Percentiles rank a stretch among this genome's conserved stretches.
These are phyloP conservation scores for Naematelia aurantialba DNA, from an alignment of 768 basidiomycete species.

Conservation along the genomic window DNA sequence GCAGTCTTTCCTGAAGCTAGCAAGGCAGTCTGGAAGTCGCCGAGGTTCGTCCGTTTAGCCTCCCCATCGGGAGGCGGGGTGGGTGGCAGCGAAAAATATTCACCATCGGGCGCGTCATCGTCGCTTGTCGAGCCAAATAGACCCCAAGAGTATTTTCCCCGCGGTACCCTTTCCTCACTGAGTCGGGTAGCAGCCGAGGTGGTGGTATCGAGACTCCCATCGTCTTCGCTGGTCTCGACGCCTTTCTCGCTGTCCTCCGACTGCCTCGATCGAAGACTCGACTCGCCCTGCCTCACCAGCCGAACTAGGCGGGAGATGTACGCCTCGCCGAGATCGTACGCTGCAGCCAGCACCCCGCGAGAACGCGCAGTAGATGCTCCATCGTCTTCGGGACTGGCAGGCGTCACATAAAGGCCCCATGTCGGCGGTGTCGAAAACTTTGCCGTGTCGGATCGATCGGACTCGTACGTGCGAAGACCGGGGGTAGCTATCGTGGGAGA, in stretches of 20 bases:
- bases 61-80: conserved; percentile 22
- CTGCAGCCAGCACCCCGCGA: conserved; percentile 15
- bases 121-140: conserved; percentile 9
- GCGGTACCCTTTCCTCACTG: conserved; percentile 2
- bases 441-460: conserved; percentile 5
- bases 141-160: conserved; percentile 30
- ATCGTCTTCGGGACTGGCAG: conserved; percentile 11
- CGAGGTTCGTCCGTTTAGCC: background rate
- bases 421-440: conserved; percentile 4
- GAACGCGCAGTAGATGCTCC: background rate
- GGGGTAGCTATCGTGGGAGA: conserved; percentile 3
- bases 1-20: conserved; percentile 1
- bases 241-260: conserved; percentile 30
- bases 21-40: conserved; percentile 2
- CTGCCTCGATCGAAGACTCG: conserved; percentile 8
- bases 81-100: conserved; percentile 37
- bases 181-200: conserved; percentile 2
- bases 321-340: conserved; percentile 32
- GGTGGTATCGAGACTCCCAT: background rate
- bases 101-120: conserved; percentile 9
- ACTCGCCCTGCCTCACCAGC: conserved; percentile 8
- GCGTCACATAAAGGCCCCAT: conserved; percentile 9
- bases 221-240: conserved; percentile 6
- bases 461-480: background rate
- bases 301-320: conserved; percentile 16